phyloP scores from a whole-genome alignment of 2,329 filamentous ascomycete species.

The Fusarium tupiense region DNA sequence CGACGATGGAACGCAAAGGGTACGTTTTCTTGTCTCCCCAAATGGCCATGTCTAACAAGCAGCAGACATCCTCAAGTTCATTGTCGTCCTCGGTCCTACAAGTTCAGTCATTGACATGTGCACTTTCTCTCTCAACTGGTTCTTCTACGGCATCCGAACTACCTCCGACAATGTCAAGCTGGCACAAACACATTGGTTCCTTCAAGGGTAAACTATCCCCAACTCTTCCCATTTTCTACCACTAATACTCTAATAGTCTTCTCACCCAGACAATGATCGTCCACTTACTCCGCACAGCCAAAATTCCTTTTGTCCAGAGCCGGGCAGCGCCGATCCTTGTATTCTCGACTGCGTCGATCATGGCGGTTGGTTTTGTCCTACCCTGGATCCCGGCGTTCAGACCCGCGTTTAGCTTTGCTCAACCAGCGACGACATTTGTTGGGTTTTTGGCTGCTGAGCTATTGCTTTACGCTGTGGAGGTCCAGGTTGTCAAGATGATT shows the following conservation, averaged over 20 bases:
- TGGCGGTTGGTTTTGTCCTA: neutral
- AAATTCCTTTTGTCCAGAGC: neutral
- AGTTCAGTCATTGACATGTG: conserved; percentile 1
- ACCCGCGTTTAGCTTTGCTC: neutral
- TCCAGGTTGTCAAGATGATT: neutral
- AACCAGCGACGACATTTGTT: neutral
- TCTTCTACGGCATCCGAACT: neutral
- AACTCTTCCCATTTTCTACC: accelerated
- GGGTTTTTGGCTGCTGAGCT: neutral
- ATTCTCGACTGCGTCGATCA: neutral
- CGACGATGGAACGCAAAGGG: neutral
- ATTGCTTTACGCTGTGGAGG: neutral
- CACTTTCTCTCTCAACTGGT: neutral
- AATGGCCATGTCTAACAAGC: neutral
- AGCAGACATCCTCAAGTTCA: neutral
- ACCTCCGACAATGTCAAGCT: neutral
- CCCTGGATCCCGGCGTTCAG: neutral
- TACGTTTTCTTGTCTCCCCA: neutral
- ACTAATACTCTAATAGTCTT: neutral
- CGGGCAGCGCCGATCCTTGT: neutral
- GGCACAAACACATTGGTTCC: neutral
- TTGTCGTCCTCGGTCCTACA: neutral
- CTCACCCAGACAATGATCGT: conserved; percentile 1
- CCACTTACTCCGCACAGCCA: neutral
- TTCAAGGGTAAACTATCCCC: neutral